Percentiles rank a stretch among this genome's conserved stretches.
These are phyloP conservation scores for Hondaea fermentalgiana DNA, from an alignment of 108 stramenopile species.

Conservation along the genomic window DNA sequence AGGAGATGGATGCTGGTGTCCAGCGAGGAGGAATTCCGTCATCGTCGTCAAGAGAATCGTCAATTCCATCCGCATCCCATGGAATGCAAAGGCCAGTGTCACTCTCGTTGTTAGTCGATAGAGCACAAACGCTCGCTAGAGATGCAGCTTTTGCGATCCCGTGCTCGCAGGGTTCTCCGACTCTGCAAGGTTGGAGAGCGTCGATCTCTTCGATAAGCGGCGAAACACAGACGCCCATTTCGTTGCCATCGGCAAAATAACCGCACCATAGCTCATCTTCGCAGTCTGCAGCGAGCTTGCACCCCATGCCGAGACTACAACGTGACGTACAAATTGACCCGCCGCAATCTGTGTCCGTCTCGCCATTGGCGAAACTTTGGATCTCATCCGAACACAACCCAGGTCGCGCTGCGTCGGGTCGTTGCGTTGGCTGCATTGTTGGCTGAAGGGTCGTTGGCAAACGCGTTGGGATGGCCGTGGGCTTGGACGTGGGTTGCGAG, in stretches of 20 bases:
- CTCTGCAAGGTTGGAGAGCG: too few relatives aligned
- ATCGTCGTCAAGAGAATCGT: too few relatives aligned
- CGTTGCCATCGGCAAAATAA: not conserved
- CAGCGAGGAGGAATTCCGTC: too few relatives aligned
- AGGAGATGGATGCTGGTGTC: too few relatives aligned
- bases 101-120: too few relatives aligned
- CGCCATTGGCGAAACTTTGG: not conserved
- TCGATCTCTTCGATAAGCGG: not conserved
- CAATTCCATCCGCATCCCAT: too few relatives aligned
- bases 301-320: not conserved
- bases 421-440: not conserved
- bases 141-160: too few relatives aligned
- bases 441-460: not conserved
- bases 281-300: not conserved
- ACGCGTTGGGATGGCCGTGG: not conserved
- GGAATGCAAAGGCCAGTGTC: too few relatives aligned
- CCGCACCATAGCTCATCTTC: not conserved
- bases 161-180: too few relatives aligned
- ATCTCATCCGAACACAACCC: not conserved
- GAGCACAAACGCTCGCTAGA: too few relatives aligned
- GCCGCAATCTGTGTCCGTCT: not conserved
- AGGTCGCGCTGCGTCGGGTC: not conserved
- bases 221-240: not conserved
- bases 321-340: not conserved
- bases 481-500: not conserved